A percentile compares a stretch with the other conserved stretches of the same genome.
Evolutionary conservation across 208 protist genomes (phyloP).

Genomic region (Acanthamoeba sp.): DNA sequence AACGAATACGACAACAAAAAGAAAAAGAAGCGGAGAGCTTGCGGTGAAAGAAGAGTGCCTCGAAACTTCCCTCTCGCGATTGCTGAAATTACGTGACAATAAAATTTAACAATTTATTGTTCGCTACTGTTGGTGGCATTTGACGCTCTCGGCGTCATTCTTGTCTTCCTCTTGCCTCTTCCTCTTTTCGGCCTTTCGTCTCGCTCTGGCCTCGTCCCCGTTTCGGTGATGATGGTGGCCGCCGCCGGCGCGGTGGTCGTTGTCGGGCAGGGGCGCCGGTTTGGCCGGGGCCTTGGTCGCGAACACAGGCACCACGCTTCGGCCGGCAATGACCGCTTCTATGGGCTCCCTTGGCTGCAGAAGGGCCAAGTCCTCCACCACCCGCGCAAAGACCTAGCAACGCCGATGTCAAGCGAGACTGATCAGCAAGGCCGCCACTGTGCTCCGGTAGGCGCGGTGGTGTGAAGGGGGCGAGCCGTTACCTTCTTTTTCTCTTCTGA

Average conservation of each 20-base stretch:
- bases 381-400: slow-evolving; percentile 43
- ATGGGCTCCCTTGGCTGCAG: slow-evolving; percentile 28
- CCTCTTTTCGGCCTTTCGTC: neutral
- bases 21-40: neutral
- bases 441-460: neutral
- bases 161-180: neutral
- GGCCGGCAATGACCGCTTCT: slow-evolving; percentile 17
- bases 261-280: neutral
- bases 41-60: neutral
- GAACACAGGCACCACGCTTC: slow-evolving; percentile 12
- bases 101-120: neutral
- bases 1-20: too few species aligned
- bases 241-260: neutral
- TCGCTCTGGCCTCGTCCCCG: neutral
- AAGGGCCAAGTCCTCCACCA: slow-evolving; percentile 21
- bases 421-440: too few species aligned
- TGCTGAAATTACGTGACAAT: too few species aligned
- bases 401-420: too few species aligned
- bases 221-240: neutral
- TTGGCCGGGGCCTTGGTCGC: slow-evolving; percentile 6
- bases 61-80: neutral
- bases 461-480: neutral
- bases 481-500: slow-evolving; percentile 30
- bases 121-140: neutral
- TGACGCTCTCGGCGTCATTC: slow-evolving; percentile 36